Conservation (phyloP, 306 rosid genomes). For the Acacia melanoxylon region DNA sequence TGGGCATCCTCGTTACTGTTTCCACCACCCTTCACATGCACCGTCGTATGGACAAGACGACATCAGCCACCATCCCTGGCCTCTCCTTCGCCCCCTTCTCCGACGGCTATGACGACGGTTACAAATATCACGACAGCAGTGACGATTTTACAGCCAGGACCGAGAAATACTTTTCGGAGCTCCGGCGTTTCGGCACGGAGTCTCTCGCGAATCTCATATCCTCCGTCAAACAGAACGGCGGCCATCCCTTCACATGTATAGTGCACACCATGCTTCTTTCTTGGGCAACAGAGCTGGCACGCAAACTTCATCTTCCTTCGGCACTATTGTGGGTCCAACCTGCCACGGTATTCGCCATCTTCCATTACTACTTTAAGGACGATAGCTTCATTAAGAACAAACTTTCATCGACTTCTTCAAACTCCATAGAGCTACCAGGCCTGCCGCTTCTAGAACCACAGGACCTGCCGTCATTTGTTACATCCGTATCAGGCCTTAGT, state of each 20-base stretch:
- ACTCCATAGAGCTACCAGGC: slow-evolving; percentile 26
- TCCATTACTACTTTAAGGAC: slow-evolving; percentile 43
- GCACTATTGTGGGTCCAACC: slow-evolving; percentile 46
- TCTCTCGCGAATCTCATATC: slow-evolving; percentile 16
- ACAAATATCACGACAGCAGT: neutral
- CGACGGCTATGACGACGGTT: slow-evolving; percentile 51
- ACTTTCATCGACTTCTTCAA: neutral
- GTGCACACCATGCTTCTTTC: slow-evolving; percentile 36
- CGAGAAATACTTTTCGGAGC: slow-evolving; percentile 18
- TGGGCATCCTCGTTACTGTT: slow-evolving; percentile 43
- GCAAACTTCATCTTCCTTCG: slow-evolving; percentile 30
- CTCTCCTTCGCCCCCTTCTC: slow-evolving; percentile 42
- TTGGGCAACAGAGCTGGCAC: slow-evolving; percentile 42
- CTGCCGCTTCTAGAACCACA: slow-evolving; percentile 15
- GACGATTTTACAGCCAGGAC: neutral
- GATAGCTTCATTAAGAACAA: neutral
- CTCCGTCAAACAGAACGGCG: slow-evolving; percentile 11
- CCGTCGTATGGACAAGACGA: slow-evolving; percentile 25
- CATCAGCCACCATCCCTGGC: neutral
- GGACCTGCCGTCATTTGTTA: slow-evolving; percentile 42
- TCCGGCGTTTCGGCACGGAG: slow-evolving; percentile 34
- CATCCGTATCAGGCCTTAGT: neutral
- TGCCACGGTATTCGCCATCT: slow-evolving; percentile 38
- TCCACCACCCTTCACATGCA: slow-evolving; percentile 25
- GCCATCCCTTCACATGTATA: slow-evolving; percentile 40